Conservation (phyloP, 1,284 basidiomycete species). For the Porogramme epimiltina region DNA sequence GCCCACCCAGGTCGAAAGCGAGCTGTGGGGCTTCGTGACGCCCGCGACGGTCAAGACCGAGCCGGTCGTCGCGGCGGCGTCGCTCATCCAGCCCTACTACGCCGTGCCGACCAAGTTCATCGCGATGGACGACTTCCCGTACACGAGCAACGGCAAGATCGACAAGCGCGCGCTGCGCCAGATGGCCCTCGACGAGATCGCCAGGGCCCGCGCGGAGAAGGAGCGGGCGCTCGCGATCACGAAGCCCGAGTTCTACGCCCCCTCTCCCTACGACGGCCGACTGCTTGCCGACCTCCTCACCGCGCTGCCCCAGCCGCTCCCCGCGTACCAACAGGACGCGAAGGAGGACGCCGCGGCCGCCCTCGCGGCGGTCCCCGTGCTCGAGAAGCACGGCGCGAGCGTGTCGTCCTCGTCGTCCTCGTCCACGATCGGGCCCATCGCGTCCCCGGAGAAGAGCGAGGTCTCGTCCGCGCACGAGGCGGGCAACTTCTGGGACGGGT, state of each 20-base stretch:
- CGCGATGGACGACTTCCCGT: constrained; percentile 46
- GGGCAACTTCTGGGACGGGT: constrained; percentile 48
- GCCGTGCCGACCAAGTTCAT: constrained; percentile 53
- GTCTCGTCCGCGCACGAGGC: constrained; percentile 27
- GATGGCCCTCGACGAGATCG: constrained; percentile 37
- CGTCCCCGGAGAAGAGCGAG: constrained; percentile 13
- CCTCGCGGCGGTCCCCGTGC: constrained; percentile 16
- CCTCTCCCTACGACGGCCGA: constrained; percentile 25
- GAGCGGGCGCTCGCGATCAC: constrained; percentile 13
- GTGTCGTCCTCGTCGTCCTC: constrained; percentile 10
- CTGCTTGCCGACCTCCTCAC: constrained; percentile 23
- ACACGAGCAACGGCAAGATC: constrained; percentile 49
- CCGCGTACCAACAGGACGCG: constrained; percentile 22
- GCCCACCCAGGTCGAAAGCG: constrained; percentile 39
- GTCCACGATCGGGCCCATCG: constrained; percentile 6
- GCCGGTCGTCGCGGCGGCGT: constrained; percentile 43
- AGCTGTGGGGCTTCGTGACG: constrained; percentile 58
- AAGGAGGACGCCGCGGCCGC: constrained; percentile 9
- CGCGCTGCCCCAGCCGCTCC: constrained; percentile 18
- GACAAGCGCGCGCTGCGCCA: constrained; percentile 52
- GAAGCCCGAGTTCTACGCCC: constrained; percentile 25
- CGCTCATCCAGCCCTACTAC: constrained; percentile 59
- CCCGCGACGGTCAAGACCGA: constrained; percentile 43
- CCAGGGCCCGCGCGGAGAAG: constrained; percentile 14
- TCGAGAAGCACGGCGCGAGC: background rate